phyloP scores from a whole-genome alignment of 148 eudicot species.

The Rhododendron griersonianum region DNA sequence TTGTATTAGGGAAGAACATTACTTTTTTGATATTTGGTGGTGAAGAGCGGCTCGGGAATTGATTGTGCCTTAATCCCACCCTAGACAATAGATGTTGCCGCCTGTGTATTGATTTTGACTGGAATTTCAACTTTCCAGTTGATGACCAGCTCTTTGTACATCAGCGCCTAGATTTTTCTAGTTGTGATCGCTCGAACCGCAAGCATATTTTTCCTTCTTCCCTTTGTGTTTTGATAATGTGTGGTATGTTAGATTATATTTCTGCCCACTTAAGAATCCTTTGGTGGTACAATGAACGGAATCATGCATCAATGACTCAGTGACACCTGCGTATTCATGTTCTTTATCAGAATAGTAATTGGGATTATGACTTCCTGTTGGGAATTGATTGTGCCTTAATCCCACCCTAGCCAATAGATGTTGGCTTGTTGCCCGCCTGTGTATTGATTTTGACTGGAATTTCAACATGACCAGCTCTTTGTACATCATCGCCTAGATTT shows the following conservation, averaged over 20 bases:
- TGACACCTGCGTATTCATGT: not conserved
- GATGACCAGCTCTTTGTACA: not conserved
- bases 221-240: not conserved
- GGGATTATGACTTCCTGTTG: not conserved
- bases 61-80: not conserved
- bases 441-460: not conserved
- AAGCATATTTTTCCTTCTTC: not conserved
- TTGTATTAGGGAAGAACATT: not conserved
- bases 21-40: not conserved
- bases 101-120: not conserved
- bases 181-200: not conserved
- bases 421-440: not conserved
- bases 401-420: not conserved
- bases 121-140: not conserved
- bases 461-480: not conserved
- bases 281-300: not conserved
- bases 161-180: not conserved
- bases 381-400: not conserved
- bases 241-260: not conserved
- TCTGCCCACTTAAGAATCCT: not conserved
- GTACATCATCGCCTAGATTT: not conserved
- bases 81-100: not conserved
- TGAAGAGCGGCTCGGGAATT: not conserved
- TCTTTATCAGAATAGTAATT: not conserved
- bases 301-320: not conserved